These are phyloP conservation scores for Daldinia childiae DNA, from an alignment of 495 filamentous ascomycete genomes.

Conservation along the genomic window DNA sequence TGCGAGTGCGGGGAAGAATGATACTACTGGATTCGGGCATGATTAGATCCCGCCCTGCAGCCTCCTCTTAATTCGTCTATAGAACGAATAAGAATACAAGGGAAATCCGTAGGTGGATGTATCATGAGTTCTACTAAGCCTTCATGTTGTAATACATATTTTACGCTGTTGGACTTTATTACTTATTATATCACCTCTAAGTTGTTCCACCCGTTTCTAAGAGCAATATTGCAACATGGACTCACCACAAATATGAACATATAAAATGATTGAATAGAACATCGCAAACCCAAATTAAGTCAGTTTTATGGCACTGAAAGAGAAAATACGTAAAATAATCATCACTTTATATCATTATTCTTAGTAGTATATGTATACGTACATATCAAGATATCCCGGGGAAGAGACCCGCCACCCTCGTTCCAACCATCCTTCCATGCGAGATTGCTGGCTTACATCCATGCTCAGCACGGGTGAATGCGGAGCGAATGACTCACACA, in stretches of 20 bases:
- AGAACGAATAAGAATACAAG: constrained; percentile 25
- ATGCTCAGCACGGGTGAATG: constrained; percentile 16
- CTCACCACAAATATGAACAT: too few relatives aligned
- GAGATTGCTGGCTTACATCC: constrained; percentile 24
- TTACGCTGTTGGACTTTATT: background rate
- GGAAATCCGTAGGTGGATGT: background rate
- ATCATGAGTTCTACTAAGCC: constrained; percentile 2
- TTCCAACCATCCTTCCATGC: constrained; percentile 21
- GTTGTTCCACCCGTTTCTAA: background rate
- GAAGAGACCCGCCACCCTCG: background rate
- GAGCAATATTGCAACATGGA: background rate
- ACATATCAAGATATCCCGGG: background rate
- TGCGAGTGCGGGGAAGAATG: constrained; percentile 31
- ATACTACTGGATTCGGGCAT: constrained; percentile 15
- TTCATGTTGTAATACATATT: background rate
- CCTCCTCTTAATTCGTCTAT: background rate
- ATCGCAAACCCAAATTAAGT: background rate
- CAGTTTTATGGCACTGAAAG: background rate
- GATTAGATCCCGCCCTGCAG: constrained; percentile 32
- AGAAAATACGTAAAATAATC: too few relatives aligned
- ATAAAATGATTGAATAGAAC: background rate
- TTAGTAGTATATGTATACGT: background rate
- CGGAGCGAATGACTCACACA: constrained; percentile 34
- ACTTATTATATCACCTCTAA: background rate
- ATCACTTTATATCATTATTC: background rate